Base-by-base conservation (phyloP, 2,329 filamentous ascomycete genomes). In the Cladophialophora yegresii region DNA sequence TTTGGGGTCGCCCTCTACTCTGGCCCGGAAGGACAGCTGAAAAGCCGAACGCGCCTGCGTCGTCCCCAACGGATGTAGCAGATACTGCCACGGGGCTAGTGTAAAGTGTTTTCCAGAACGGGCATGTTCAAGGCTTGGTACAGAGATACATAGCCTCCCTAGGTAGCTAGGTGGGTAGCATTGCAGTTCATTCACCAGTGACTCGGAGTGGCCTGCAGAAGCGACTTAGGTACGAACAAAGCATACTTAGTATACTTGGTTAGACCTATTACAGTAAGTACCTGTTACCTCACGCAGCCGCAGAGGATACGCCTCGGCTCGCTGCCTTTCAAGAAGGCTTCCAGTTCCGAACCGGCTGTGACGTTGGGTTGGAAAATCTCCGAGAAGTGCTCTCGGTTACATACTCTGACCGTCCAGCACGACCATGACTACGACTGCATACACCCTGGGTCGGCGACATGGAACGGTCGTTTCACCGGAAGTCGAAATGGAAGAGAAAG, bases 101-200 rank as follows among this genome's bases (percentile, higher is more conserved):
- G 26, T 40, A 26, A 47, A 49, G 40, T 49, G n/a, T 58, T 22
- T 57, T 43, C 55, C 55, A 13, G 45, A 58, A 58, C n/a, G 23
- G 45, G 55, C 55, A 58, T 28, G 36, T 58, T 47, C 55, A 58
- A 49, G 55, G 26, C 55, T 49, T 58, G 55, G 55, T 30, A 49
- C 26, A n/a, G n/a, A n/a, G n/a, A n/a, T n/a, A 28, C 26, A 28
- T 6, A 28, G 3, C 26, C 3, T 28, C 26, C 6, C 3, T 3
- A 28, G 26, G 3, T 28, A 28, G 26, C 26, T 28, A 28, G 3
- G 3, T 28, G 6, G 26, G 26, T 28, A 6, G 26, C 26, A 28
- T 28, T 3, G 26, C 26, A 28, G 26, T 3, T 28, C 26, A 28
- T 28, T 28, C 26, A 28, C 26, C 3, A 28, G 6, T 28, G 3